Evolutionary conservation across 78 protist species (phyloP).

Genomic region (Trichosphaerium sp.): DNA sequence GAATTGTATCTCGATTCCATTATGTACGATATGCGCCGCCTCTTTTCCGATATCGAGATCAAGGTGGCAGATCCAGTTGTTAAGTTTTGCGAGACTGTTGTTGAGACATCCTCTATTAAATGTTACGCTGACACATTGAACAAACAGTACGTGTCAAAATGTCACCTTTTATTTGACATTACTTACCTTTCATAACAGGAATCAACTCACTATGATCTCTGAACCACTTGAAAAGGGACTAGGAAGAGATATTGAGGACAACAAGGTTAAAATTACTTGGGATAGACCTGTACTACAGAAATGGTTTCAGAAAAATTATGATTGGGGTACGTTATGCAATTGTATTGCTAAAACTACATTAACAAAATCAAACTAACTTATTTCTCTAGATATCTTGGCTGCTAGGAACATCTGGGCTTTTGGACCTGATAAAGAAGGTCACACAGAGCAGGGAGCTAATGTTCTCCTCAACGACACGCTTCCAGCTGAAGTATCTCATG

Average conservation of each 20-base stretch:
- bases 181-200: slow-evolving; percentile 16
- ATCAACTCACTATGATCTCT: slow-evolving; percentile 88
- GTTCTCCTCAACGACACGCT: slow-evolving; percentile 85
- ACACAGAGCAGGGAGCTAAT: slow-evolving; percentile 64
- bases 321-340: background rate
- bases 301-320: background rate
- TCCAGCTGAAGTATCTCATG: slow-evolving; percentile 58
- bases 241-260: slow-evolving; percentile 78
- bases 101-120: slow-evolving; percentile 79
- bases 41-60: slow-evolving; percentile 78
- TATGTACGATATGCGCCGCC: slow-evolving; percentile 85
- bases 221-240: slow-evolving; percentile 91
- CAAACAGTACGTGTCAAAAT: too few relatives aligned
- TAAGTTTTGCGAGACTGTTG: slow-evolving; percentile 85
- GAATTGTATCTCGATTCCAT: slow-evolving; percentile 94
- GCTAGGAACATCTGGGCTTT: slow-evolving; percentile 95
- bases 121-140: slow-evolving; percentile 91
- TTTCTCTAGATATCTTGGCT: slow-evolving; percentile 91
- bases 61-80: slow-evolving; percentile 95
- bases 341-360: background rate
- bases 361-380: too few relatives aligned
- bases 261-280: background rate
- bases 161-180: background rate
- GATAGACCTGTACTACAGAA: background rate
- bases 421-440: slow-evolving; percentile 62